A percentile compares a stretch with the other conserved stretches of the same genome.
phyloP scores from a whole-genome alignment of 2,329 filamentous ascomycete genomes.

The Colletotrichum agaves region DNA sequence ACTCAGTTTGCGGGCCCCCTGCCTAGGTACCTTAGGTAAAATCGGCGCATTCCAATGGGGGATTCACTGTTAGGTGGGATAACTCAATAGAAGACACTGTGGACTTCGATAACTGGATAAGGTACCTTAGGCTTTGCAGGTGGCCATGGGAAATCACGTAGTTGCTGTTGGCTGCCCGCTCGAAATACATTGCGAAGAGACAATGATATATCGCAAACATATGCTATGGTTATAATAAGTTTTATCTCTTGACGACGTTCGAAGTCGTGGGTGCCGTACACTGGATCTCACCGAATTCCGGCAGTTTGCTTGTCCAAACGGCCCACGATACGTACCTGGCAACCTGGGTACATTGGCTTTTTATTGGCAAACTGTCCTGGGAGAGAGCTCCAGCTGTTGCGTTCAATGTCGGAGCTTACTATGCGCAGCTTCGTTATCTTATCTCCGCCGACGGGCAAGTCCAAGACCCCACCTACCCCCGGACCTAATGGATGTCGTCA shows the following conservation, averaged over 20 bases:
- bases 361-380: background rate
- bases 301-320: constrained; percentile 3
- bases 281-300: constrained; percentile 5
- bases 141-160: background rate
- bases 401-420: constrained; percentile 26
- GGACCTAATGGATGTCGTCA: constrained; percentile 36
- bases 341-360: background rate
- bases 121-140: background rate
- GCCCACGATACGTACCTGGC: background rate
- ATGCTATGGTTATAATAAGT: background rate
- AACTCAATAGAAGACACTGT: constrained; percentile 27
- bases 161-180: background rate
- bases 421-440: constrained; percentile 34
- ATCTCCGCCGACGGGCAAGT: constrained; percentile 33
- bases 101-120: constrained; percentile 1
- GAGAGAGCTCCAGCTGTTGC: constrained; percentile 2
- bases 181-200: background rate
- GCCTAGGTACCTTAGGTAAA: too few relatives aligned
- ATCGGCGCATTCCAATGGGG: constrained; percentile 11
- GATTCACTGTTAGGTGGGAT: constrained; percentile 1
- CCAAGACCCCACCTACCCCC: constrained; percentile 30
- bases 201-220: too few relatives aligned
- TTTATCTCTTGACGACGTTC: background rate
- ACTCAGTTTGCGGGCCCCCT: too few relatives aligned
- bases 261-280: constrained; percentile 4